These are phyloP conservation scores for Aspergillus biplanus DNA, from an alignment of 495 filamentous ascomycete species.

Conservation along the genomic window DNA sequence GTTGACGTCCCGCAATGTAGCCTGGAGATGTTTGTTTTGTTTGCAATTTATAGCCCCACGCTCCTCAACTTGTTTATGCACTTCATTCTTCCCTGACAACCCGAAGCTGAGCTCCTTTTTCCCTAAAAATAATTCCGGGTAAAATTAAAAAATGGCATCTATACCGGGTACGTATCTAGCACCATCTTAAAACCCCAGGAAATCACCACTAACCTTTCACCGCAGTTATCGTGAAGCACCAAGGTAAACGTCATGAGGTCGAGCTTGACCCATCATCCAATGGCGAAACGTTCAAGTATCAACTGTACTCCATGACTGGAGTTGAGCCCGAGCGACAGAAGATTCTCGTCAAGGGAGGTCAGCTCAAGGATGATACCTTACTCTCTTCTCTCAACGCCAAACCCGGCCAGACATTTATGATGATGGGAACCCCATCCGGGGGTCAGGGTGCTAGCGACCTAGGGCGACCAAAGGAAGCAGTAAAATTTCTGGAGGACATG, in stretches of 20 bases:
- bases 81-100: constrained; percentile 17
- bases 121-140: constrained; percentile 4
- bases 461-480: constrained; percentile 74
- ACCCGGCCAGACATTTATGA: constrained; percentile 86
- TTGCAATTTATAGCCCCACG: constrained; percentile 42
- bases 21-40: constrained; percentile 41
- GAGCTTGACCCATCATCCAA: constrained; percentile 83
- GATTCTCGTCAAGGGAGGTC: constrained; percentile 89
- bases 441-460: constrained; percentile 58
- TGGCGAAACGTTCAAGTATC: constrained; percentile 93
- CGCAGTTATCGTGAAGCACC: constrained; percentile 89
- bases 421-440: constrained; percentile 89
- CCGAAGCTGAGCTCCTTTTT: constrained; percentile 6
- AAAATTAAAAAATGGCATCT: constrained; percentile 53
- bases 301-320: constrained; percentile 91
- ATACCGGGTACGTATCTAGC: constrained; percentile 58
- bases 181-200: background rate
- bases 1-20: constrained; percentile 33
- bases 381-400: constrained; percentile 84
- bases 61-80: constrained; percentile 39
- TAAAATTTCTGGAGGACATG: constrained; percentile 97
- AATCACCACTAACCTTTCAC: constrained; percentile 32
- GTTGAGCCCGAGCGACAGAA: constrained; percentile 97
- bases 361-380: constrained; percentile 92
- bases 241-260: constrained; percentile 91